A percentile compares a stretch with the other conserved stretches of the same genome.
Evolutionary conservation across 169 alveolate genomes (phyloP).

Genomic region (Ichthyophthirius multifiliis): DNA sequence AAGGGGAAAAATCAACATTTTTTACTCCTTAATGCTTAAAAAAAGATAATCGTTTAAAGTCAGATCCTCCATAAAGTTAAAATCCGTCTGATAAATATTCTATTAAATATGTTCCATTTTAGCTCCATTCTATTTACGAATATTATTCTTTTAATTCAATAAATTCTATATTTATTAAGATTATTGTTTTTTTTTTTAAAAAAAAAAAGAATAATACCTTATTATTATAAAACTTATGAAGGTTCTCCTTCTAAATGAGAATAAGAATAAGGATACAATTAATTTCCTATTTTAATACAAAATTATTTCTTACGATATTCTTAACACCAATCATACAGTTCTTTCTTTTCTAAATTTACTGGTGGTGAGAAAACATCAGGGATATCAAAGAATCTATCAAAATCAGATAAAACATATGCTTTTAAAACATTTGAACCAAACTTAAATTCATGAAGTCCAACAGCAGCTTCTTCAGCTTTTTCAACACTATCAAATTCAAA

Average conservation of each 20-base stretch:
- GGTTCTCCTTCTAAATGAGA: background rate
- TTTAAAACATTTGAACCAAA: background rate
- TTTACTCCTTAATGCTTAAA: background rate
- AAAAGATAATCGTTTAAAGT: background rate
- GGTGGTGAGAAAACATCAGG: background rate
- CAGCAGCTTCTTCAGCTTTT: background rate
- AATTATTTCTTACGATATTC: background rate
- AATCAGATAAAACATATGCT: background rate
- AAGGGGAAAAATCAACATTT: constrained; percentile 4
- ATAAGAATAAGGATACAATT: background rate
- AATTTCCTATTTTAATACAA: background rate
- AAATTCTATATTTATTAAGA: too few species aligned
- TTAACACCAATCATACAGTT: background rate
- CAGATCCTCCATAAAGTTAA: background rate
- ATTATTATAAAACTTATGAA: background rate
- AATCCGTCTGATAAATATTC: background rate
- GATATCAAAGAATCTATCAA: background rate
- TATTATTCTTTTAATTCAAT: too few species aligned
- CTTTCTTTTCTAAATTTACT: background rate
- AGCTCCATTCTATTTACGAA: constrained; percentile 6
- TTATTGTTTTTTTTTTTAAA: background rate
- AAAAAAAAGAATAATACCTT: background rate
- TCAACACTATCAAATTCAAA: background rate
- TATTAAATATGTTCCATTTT: constrained; percentile 8
- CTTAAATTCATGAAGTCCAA: background rate